Evolutionary conservation across 441 rosid genomes (phyloP).

Genomic region (Bocquillonia castaneifolia): DNA sequence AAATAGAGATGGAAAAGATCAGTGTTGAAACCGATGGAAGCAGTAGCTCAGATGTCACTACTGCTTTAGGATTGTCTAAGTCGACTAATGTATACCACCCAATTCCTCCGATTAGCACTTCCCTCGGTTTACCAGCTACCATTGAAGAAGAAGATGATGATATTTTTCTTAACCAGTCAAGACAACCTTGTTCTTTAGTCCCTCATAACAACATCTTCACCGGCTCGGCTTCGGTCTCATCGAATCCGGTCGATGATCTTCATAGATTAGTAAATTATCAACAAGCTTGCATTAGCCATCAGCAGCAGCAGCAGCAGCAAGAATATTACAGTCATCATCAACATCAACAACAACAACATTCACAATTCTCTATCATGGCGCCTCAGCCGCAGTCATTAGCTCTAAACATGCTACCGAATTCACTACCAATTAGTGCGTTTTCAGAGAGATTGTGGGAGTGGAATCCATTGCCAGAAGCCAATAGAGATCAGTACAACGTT

Average conservation of each 20-base stretch:
- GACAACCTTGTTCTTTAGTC: constrained; percentile 26
- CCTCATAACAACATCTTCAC: constrained; percentile 30
- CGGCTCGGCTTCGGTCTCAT: constrained; percentile 30
- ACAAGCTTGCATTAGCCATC: constrained; percentile 40
- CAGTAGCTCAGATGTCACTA: constrained; percentile 58
- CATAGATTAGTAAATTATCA: constrained; percentile 68
- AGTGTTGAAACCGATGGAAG: constrained; percentile 52
- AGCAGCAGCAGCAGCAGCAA: constrained; percentile 34
- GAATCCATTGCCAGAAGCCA: constrained; percentile 65
- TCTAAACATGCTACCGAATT: constrained; percentile 42
- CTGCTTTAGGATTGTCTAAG: constrained; percentile 57
- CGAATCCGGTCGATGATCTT: constrained; percentile 55
- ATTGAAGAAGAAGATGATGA: constrained; percentile 41
- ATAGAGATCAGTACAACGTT: constrained; percentile 41
- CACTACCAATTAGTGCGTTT: constrained; percentile 39
- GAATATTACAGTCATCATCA: constrained; percentile 32
- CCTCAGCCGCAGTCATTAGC: constrained; percentile 42
- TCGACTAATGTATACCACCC: constrained; percentile 51
- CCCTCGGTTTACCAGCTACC: constrained; percentile 34
- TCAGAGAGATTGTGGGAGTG: constrained; percentile 75
- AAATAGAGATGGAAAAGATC: constrained; percentile 36
- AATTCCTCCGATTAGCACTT: constrained; percentile 29
- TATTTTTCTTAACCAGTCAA: constrained; percentile 30
- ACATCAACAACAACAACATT: neutral
- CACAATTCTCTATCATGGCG: constrained; percentile 34